Base-by-base conservation (phyloP, 306 rosid species). In the Morella rubra region DNA sequence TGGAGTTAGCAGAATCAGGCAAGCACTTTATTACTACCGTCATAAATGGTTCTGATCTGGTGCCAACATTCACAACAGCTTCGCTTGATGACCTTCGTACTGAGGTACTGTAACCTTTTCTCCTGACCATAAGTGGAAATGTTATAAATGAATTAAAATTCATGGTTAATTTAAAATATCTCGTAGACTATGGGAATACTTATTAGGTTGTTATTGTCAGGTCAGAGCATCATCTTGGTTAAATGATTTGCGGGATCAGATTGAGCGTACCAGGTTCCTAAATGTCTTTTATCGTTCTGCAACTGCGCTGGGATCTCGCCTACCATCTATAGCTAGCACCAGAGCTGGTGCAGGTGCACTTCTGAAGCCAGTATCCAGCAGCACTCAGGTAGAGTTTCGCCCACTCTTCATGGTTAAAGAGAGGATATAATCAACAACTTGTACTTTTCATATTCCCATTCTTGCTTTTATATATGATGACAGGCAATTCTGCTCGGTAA, bases 1-100 rank as follows among this genome's bases (percentile, higher is more conserved):
- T 85, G 97, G 97, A 92, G 81, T 89, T 95, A 81, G 98, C 97
- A 79, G 98, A 95, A 85, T 95, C 98, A 16, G 98, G 98, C 70
- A 92, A 95, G 76, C 89, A 89, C 81, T 95, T 95, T 76, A 95
- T 95, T 67, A 92, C 97, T 64, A 85, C 97, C 19, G 88, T 88
- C 69, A 90, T 95, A 61, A 95, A 95, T 73, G 96, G 98, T 73
- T 89, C 98, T 41, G 98, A 95, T 81, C 81, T 95, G 68, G 98
- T 95, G 76, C 98, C 98, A n/a, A 92, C 97, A 80, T 95, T 92
- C 85, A 92, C 98, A 52, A 81, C 97, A 78, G 86, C 98, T 65
- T 92, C 98, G 41, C 53, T 95, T 70, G 98, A 95, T 64, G 97
- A 83, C 84, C 96, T 95, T 73, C 92, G 98, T 7, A 90, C 92